phyloP scores from a whole-genome alignment of 306 rosid species.

The Dryas octopetala region DNA sequence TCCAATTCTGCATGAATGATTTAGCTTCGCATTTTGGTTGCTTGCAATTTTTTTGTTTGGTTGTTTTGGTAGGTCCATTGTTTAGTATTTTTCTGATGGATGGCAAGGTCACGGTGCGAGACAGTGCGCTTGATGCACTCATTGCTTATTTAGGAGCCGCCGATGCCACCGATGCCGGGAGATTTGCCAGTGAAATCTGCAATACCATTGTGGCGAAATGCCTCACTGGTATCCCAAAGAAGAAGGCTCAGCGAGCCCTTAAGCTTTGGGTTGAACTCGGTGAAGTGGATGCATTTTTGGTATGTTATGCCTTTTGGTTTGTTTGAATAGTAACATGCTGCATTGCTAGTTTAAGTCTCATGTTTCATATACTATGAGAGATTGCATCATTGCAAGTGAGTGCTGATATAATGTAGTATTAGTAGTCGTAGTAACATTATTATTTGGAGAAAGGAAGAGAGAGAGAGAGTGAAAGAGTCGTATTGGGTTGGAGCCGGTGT shows the following conservation, averaged over 20 bases:
- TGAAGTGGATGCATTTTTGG: too few relatives aligned
- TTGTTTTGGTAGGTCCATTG: conserved; percentile 53
- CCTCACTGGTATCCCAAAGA: conserved; percentile 94
- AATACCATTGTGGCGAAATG: conserved; percentile 92
- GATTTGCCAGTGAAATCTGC: conserved; percentile 85
- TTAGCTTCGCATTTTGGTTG: conserved; percentile 31
- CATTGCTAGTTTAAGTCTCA: too few relatives aligned
- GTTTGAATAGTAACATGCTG: too few relatives aligned
- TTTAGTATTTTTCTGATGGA: conserved; percentile 85
- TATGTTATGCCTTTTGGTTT: too few relatives aligned
- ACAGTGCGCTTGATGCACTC: conserved; percentile 92
- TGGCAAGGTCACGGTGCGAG: conserved; percentile 94
- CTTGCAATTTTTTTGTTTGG: neutral
- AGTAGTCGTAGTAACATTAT: too few relatives aligned
- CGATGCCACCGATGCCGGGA: conserved; percentile 82
- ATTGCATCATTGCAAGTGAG: too few relatives aligned
- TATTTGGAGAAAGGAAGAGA: too few relatives aligned
- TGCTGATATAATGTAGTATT: too few relatives aligned
- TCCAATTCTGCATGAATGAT: conserved; percentile 33
- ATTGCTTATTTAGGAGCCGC: conserved; percentile 91
- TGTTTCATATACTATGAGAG: too few relatives aligned
- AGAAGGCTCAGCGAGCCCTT: conserved; percentile 90
- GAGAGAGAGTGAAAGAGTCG: neutral
- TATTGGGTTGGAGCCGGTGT: neutral
- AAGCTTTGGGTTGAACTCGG: conserved; percentile 97